Base-by-base conservation (phyloP, 805 yeast genomes). In the Schizosaccharomyces cryophilus region DNA sequence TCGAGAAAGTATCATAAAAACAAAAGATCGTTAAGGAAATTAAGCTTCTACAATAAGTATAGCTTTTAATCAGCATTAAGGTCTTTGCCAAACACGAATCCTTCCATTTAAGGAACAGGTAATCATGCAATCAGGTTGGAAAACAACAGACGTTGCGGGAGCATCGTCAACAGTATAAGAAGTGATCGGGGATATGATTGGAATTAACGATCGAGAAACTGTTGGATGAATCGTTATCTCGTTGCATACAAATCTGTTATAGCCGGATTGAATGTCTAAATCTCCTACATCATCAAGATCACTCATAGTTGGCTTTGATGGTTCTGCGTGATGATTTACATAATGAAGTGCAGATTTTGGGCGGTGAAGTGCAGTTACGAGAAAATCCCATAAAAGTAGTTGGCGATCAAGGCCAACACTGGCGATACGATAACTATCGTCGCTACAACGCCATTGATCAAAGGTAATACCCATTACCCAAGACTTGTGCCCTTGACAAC, bases 351-450 rank as follows among this genome's bases (percentile, higher is more conserved):
- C 24, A 13, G 61, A 42, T 19, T 59, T 59, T n/a, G 66, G 66
- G 42, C 68, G 59, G 4, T 67, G 69, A 51, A 77, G 65, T 42
- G 73, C 69, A 62, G 73, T 68, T 2, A 80, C 81, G 15, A 75
- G 72, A 63, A 80, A 78, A 63, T 80, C 83, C 78, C 81, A 80
- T 45, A 79, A 70, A 21, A 76, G 65, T 6, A 80, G 65, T 29
- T 71, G 70, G 2, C 82, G 80, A 64, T 80, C 84, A 62, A 80
- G 82, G 9, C 81, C 81, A 21, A 75, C 80, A 13, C 79, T 71
- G 3, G 80, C 80, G 7, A 80, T 69, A 40, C 81, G 68, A 65
- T 80, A 80, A 24, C 69, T 67, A 2, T 72, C 66, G 1, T 67
- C 66, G 47, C 71, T 73, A 58, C 68, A 66, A 58, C 71, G 68